Evolutionary conservation across 176 grass and related monocot species (phyloP).

Genomic region (Sorghum bicolor): Sorghum_bicolor_NCBIv3 NC_012877.2:58566501-58567000

Average conservation of each 20-base stretch:
- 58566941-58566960: not conserved
- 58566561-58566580: constrained; percentile 96
- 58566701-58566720: not conserved
- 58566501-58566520: not conserved
- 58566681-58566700: not conserved
- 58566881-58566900: not conserved
- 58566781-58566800: not conserved
- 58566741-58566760: not conserved
- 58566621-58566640: not conserved
- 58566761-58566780: not conserved
- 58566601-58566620: not conserved
- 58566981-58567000: no score
- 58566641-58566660: not conserved
- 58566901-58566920: not conserved
- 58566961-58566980: no score
- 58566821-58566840: not conserved
- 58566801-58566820: no score
- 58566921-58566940: not conserved
- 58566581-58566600: constrained; percentile 42
- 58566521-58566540: constrained; percentile 32
- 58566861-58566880: not conserved
- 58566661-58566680: not conserved
- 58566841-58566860: not conserved
- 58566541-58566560: constrained; percentile 99
- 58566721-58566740: not conserved